Evolutionary conservation across 2,329 filamentous ascomycete species (phyloP), one percentile per base, ranked within the genome.

Genomic region (Verticillium longisporum): DNA sequence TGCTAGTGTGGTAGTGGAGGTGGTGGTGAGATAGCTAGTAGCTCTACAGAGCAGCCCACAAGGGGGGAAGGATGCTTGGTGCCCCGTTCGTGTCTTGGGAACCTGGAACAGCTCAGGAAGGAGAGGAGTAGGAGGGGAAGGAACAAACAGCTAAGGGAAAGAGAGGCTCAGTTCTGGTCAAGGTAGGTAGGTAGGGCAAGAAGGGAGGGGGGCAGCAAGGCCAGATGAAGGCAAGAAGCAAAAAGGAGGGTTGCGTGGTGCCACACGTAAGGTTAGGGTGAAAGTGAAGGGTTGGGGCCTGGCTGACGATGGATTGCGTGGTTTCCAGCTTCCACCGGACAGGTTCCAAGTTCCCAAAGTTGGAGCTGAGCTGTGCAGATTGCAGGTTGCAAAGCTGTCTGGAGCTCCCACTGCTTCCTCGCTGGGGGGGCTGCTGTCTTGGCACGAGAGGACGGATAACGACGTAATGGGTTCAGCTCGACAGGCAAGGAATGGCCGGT

Each of bases 61-160:
- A 21, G 18, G 18, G 45, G 21, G 6, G 45, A 50, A 50, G 18
- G 26, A 31, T 3, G 26, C 26, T 31, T 31, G 26, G 26, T 31
- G 26, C 26, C 26, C 45, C 21, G 10, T 7, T 6, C 21, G 45
- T 21, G 18, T 50, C n/a, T 50, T 50, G 45, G 45, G 45, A 31
- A 18, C 45, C 9, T 21, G n/a, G 9, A 50, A 9, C 21, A 50
- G 18, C 18, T 4, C 4, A 3, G 26, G 26, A 31, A 31, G 26
- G 26, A 31, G 26, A 31, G 26, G 26, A 31, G 26, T 4, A 31
- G 26, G 45, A 7, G 18, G 21, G 45, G 45, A 15, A 7, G 45
- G 45, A 10, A 13, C n/a, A 65, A 61, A 68, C 69, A 71, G 69
- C 70, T 63, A 66, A 63, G 53, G 58, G 57, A 53, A 18, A n/a